Evolutionary conservation across 139 green algal genomes (phyloP), one percentile per base, ranked within the genome.

Genomic region (Astrephomene gubernaculifera): DNA sequence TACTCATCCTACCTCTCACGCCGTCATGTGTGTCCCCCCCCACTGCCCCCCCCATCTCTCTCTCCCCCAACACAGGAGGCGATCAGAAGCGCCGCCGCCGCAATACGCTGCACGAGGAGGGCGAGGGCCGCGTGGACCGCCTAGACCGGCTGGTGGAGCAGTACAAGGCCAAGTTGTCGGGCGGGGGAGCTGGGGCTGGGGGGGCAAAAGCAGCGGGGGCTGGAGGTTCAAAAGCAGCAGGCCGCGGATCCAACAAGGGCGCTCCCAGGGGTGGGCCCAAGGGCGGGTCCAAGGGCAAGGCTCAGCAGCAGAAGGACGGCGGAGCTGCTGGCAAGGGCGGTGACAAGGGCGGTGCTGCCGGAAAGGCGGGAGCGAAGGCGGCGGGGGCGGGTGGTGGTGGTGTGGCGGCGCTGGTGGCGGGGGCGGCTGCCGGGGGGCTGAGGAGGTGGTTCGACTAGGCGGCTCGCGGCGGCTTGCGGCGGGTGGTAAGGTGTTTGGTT

Each of bases 391-490:
- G 29, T 14, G 39, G 29, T 3, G 54, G 2, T 7, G 76, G 63
- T 3, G 41, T 83, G 39, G 76, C 64, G n/a, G 63, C n/a, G 39
- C 49, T 71, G 33, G 35, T 71, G 54, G 35, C 49, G 9, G 60
- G 64, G 0, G 67, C 38, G 33, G 61, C 35, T 53, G 17, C 38
- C 5, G 71, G 35, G 0, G 80, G 85, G 0, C 29, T 94, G 35
- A 88, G 87, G 61, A 85, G 91, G 0, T 94, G 91, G 91, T 94
- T 93, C 88, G 89, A 94, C 4, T n/a, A n/a, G n/a, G n/a, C n/a
- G n/a, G n/a, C n/a, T n/a, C n/a, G n/a, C n/a, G n/a, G n/a, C n/a
- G n/a, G n/a, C n/a, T n/a, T n/a, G n/a, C n/a, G n/a, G n/a, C n/a
- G n/a, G n/a, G n/a, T n/a, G n/a, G n/a, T n/a, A n/a, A n/a, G n/a